A percentile compares a stretch with the other conserved stretches of the same genome.
Conservation (phyloP, 176 grass and related monocot genomes). For the Aegilops tauschii region DNA sequence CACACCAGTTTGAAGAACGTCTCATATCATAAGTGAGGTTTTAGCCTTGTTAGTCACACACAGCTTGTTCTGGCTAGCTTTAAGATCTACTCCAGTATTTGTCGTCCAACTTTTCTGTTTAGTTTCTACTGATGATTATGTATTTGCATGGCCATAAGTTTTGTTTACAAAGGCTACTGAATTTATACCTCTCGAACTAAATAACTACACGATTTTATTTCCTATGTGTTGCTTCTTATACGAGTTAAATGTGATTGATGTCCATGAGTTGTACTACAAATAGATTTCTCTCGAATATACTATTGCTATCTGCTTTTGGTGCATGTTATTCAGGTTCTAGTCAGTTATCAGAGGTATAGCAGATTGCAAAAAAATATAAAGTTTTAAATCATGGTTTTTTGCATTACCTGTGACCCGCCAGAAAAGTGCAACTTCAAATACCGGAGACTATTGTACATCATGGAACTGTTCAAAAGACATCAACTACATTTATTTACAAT, state of each 20-base stretch:
- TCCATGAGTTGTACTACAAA: slow-evolving; percentile 18
- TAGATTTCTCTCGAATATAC: background rate
- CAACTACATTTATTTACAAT: background rate
- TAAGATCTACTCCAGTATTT: background rate
- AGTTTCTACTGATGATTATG: background rate
- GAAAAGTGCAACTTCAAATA: background rate
- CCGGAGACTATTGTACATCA: background rate
- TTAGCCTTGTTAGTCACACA: background rate
- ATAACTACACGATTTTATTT: background rate
- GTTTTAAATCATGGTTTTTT: too few relatives aligned
- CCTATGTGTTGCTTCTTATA: background rate
- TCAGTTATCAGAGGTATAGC: background rate
- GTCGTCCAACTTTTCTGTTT: background rate
- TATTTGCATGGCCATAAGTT: background rate
- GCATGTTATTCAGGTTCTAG: slow-evolving; percentile 20
- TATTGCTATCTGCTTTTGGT: background rate
- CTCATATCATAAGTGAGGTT: background rate
- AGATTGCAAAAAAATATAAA: background rate
- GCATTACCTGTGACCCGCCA: background rate
- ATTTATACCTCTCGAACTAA: background rate
- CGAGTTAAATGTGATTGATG: slow-evolving; percentile 7
- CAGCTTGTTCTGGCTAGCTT: background rate
- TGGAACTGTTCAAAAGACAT: background rate
- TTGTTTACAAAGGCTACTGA: background rate
- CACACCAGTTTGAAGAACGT: background rate